Conservation (phyloP, 345 rosid species). For the Cochlearia excelsa region DNA sequence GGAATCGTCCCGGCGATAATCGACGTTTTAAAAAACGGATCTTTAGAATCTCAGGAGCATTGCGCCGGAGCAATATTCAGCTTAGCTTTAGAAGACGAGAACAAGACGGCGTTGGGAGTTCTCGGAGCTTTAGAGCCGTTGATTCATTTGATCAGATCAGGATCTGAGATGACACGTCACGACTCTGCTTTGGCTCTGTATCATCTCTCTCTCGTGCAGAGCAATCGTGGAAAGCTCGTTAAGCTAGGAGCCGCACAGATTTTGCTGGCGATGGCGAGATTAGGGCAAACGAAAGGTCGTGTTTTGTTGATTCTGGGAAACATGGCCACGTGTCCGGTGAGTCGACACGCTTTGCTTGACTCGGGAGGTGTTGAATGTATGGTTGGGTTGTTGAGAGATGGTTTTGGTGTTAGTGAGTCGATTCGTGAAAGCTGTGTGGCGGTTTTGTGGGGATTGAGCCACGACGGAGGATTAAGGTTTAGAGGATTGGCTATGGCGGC, state of each 20-base stretch:
- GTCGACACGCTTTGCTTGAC: conserved; percentile 64
- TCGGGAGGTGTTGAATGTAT: conserved; percentile 75
- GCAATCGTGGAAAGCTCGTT: conserved; percentile 61
- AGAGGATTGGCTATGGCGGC: conserved; percentile 71
- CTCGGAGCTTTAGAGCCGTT: conserved; percentile 82
- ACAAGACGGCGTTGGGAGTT: conserved; percentile 83
- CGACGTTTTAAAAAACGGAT: conserved; percentile 66
- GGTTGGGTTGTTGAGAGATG: conserved; percentile 44
- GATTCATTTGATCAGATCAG: conserved; percentile 54
- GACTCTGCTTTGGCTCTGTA: conserved; percentile 87
- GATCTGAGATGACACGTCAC: conserved; percentile 55
- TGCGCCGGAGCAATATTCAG: conserved; percentile 78
- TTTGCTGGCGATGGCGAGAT: conserved; percentile 52
- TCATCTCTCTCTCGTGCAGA: conserved; percentile 68
- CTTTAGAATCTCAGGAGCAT: conserved; percentile 72
- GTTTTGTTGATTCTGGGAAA: conserved; percentile 54
- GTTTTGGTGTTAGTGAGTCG: conserved; percentile 42
- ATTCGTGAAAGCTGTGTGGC: conserved; percentile 58
- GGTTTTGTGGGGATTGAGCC: conserved; percentile 59
- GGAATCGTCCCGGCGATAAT: conserved; percentile 72
- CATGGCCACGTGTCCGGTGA: conserved; percentile 51
- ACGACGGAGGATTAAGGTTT: conserved; percentile 65
- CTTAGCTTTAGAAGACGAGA: conserved; percentile 69
- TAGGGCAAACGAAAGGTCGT: conserved; percentile 51
- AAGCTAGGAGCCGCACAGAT: conserved; percentile 59